Evolutionary conservation across 129 eudicot species (phyloP).

Genomic region (Lonicera japonica): DNA sequence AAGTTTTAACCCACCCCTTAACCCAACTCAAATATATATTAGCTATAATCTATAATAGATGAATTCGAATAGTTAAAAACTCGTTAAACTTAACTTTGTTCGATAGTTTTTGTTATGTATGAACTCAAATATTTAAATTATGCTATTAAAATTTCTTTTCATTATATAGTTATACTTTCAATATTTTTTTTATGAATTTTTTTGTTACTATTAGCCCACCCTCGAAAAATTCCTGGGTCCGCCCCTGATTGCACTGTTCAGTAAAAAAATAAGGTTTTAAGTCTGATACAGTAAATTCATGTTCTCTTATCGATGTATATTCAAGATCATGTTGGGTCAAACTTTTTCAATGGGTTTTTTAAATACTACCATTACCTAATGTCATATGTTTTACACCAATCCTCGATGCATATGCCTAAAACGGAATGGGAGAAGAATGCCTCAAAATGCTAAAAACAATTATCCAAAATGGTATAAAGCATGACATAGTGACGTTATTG

Average conservation of each 20-base stretch:
- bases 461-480: slow-evolving; percentile 45
- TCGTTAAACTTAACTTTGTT: no score
- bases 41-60: no score
- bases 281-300: slow-evolving; percentile 39
- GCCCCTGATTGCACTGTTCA: slow-evolving; percentile 44
- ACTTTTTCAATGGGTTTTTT: slow-evolving; percentile 25
- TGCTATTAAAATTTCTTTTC: no score
- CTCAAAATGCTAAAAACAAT: slow-evolving; percentile 33
- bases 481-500: slow-evolving; percentile 54
- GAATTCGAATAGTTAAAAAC: no score
- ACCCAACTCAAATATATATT: no score
- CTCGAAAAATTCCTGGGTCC: no score
- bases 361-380: slow-evolving; percentile 37
- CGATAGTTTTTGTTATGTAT: no score
- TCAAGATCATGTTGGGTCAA: slow-evolving; percentile 38
- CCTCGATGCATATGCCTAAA: slow-evolving; percentile 48
- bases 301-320: slow-evolving; percentile 48
- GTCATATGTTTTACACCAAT: slow-evolving; percentile 50
- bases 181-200: no score
- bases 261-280: slow-evolving; percentile 52
- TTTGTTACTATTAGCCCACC: no score
- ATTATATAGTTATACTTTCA: no score
- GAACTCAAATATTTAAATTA: no score
- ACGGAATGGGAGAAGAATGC: slow-evolving; percentile 48
- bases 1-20: no score